Evolutionary conservation across 2,329 filamentous ascomycete species (phyloP).

Genomic region (Diaporthe sp.): DNA sequence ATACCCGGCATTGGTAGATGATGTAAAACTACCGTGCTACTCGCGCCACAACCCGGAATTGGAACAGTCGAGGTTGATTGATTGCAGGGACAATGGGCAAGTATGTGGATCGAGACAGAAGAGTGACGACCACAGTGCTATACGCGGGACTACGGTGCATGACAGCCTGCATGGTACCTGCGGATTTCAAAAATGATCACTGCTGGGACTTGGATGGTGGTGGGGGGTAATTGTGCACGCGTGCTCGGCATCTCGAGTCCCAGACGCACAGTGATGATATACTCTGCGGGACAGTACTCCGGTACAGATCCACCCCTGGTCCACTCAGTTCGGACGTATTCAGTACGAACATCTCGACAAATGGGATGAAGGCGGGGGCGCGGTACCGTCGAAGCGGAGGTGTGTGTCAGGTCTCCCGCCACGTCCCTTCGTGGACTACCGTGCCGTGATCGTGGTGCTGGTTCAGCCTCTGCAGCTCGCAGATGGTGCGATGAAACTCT

Average conservation of each 20-base stretch:
- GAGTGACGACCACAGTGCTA: constrained; percentile 5
- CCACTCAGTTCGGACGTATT: constrained; percentile 28
- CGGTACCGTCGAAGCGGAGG: constrained; percentile 21
- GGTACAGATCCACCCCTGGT: constrained; percentile 19
- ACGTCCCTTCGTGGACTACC: constrained; percentile 3
- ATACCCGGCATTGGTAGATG: constrained; percentile 30
- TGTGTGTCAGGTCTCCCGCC: constrained; percentile 21
- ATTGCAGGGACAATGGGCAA: constrained; percentile 22
- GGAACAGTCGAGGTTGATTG: constrained; percentile 26
- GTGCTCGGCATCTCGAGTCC: background rate
- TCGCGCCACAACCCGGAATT: constrained; percentile 25
- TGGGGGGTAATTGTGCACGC: background rate
- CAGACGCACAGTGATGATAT: background rate
- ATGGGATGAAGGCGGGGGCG: constrained; percentile 28
- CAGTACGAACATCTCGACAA: constrained; percentile 20
- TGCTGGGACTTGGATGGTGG: background rate
- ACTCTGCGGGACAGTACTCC: background rate
- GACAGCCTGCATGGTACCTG: constrained; percentile 16
- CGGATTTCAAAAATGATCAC: constrained; percentile 25
- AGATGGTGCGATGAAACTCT: constrained; percentile 9
- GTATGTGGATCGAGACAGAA: constrained; percentile 17
- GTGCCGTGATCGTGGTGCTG: background rate
- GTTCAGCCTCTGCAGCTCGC: constrained; percentile 5
- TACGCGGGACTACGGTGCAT: background rate
- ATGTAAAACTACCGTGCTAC: constrained; percentile 20